Conservation (phyloP, 768 basidiomycete species). For the Gyrodon lividus region DNA sequence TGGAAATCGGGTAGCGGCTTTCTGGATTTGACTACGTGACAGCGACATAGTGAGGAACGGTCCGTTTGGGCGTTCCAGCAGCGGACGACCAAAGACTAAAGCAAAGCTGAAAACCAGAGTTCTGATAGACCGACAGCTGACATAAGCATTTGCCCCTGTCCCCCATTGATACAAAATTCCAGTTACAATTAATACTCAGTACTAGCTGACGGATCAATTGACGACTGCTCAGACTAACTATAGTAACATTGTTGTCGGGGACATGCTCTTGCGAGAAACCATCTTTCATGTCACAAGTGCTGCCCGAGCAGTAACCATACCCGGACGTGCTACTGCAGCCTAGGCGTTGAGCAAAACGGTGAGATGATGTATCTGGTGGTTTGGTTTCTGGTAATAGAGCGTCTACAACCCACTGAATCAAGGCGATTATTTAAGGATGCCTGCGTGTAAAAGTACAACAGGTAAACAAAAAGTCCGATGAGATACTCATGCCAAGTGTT, state of each 20-base stretch:
- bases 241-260: too few species aligned
- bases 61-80: not conserved
- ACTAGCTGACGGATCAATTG: too few species aligned
- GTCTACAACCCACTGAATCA: too few species aligned
- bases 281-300: too few species aligned
- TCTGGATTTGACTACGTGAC: conserved; percentile 38
- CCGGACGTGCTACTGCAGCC: not conserved
- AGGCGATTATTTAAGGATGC: not conserved
- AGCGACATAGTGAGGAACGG: conserved; percentile 24
- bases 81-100: not conserved
- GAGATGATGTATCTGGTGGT: not conserved
- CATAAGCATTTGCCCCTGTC: conserved; percentile 11
- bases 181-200: too few species aligned
- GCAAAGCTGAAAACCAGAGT: not conserved
- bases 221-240: too few species aligned
- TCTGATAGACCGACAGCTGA: too few species aligned
- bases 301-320: too few species aligned
- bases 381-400: not conserved
- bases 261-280: too few species aligned
- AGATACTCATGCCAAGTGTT: conserved; percentile 1
- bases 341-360: too few species aligned
- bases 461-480: not conserved
- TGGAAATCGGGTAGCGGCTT: conserved; percentile 49
- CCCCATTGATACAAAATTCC: not conserved
- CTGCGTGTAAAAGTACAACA: conserved; percentile 11